Evolutionary conservation across 192 early-diverging fungal genomes (phyloP).

Genomic region (Linnemannia exigua): DNA sequence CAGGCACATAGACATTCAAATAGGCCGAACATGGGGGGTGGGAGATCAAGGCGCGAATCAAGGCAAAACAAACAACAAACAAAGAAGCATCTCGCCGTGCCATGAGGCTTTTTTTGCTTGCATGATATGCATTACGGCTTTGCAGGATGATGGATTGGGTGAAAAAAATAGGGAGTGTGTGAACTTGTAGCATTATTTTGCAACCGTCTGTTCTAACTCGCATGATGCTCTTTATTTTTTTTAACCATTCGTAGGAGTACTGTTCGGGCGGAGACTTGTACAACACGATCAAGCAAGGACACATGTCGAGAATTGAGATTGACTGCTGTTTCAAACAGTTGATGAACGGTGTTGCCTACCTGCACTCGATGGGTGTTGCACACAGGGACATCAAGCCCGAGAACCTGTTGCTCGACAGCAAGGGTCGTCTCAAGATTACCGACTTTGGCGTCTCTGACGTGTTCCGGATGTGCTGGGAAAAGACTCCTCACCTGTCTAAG

Average conservation of each 20-base stretch:
- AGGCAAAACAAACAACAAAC: neutral
- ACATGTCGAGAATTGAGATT: conserved; percentile 81
- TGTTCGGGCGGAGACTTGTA: conserved; percentile 95
- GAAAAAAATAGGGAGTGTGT: neutral
- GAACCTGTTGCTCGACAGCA: conserved; percentile 88
- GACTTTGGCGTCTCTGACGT: conserved; percentile 99
- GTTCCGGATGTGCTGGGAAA: conserved; percentile 91
- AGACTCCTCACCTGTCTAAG: conserved; percentile 77
- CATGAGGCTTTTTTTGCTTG: conserved; percentile 5
- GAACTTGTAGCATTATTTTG: neutral
- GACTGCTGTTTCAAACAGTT: conserved; percentile 97
- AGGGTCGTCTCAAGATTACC: conserved; percentile 91
- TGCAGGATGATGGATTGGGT: conserved; percentile 4
- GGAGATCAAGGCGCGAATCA: neutral
- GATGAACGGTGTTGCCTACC: conserved; percentile 85
- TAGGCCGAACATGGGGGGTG: neutral
- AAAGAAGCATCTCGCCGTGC: neutral
- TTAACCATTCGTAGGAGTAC: conserved; percentile 68
- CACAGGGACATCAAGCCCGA: conserved; percentile 89
- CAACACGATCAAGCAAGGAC: conserved; percentile 78
- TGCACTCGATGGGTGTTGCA: conserved; percentile 95
- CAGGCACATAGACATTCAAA: neutral
- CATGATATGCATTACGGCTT: neutral
- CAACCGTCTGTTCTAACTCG: neutral
- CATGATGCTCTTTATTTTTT: neutral